Evolutionary conservation across 2,329 filamentous ascomycete genomes (phyloP).

Genomic region (Metarhizium humberi): DNA sequence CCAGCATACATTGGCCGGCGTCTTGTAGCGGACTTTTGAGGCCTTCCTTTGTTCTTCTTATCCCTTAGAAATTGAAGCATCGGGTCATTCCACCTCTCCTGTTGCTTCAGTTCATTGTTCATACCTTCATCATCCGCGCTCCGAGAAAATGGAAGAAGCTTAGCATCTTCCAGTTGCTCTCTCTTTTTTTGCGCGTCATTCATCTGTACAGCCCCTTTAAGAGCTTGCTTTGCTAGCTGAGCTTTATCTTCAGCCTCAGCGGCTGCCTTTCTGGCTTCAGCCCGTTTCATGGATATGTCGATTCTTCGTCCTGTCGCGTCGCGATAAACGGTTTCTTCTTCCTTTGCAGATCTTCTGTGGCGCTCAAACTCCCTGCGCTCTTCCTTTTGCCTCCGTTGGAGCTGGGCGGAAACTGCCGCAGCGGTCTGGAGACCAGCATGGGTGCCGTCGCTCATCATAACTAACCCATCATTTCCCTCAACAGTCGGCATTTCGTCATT

Average conservation of each 20-base stretch:
- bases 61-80: constrained; percentile 68
- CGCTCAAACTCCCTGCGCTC: constrained; percentile 45
- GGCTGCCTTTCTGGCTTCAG: constrained; percentile 62
- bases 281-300: constrained; percentile 83
- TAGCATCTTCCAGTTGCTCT: constrained; percentile 68
- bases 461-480: constrained; percentile 35
- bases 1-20: constrained; percentile 66
- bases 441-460: constrained; percentile 78
- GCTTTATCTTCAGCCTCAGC: constrained; percentile 65
- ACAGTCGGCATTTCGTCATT: constrained; percentile 42
- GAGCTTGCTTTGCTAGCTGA: constrained; percentile 54
- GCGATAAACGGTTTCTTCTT: constrained; percentile 83
- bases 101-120: constrained; percentile 71
- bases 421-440: constrained; percentile 82
- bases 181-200: constrained; percentile 54
- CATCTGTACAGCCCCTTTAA: constrained; percentile 79
- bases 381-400: constrained; percentile 55
- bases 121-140: constrained; percentile 76
- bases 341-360: constrained; percentile 33
- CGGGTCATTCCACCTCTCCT: constrained; percentile 86
- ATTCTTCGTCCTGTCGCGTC: constrained; percentile 93
- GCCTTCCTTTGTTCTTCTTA: constrained; percentile 26
- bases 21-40: constrained; percentile 14
- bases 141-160: constrained; percentile 70
- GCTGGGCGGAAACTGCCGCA: constrained; percentile 62